Evolutionary conservation across 2,329 filamentous ascomycete species (phyloP).

Genomic region (Thielaviopsis populi): DNA sequence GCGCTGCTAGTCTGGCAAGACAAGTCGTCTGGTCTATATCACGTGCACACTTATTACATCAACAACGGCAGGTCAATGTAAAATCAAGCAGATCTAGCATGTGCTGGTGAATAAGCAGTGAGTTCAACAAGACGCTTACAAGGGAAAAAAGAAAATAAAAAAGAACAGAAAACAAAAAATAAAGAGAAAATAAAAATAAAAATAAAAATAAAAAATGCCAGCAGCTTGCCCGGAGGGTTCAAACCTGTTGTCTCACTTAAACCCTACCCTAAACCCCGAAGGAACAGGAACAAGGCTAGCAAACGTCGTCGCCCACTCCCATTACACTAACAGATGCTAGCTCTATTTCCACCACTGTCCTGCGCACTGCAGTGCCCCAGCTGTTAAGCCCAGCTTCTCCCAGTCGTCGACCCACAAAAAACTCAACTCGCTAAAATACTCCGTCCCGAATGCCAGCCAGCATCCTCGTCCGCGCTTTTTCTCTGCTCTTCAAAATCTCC

Average conservation of each 20-base stretch:
- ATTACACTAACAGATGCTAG: neutral
- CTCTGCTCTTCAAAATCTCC: slow-evolving; percentile 6
- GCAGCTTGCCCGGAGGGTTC: neutral
- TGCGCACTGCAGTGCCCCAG: neutral
- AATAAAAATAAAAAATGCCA: neutral
- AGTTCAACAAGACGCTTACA: too few species aligned
- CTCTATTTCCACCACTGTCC: neutral
- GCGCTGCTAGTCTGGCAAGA: neutral
- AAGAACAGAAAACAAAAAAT: too few species aligned
- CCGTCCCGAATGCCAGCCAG: slow-evolving; percentile 14
- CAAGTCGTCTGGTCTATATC: neutral
- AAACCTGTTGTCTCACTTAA: slow-evolving; percentile 2
- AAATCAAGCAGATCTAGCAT: too few species aligned
- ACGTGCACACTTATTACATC: neutral
- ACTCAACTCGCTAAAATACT: slow-evolving; percentile 15
- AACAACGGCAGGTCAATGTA: neutral
- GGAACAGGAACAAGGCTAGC: slow-evolving; percentile 5
- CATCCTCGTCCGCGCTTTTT: slow-evolving; percentile 14
- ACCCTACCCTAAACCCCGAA: slow-evolving; percentile 4
- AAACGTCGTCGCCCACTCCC: neutral
- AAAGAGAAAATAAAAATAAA: too few species aligned
- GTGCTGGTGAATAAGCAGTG: too few species aligned
- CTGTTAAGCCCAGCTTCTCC: slow-evolving; percentile 4
- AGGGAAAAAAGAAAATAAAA: too few species aligned
- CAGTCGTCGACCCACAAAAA: slow-evolving; percentile 7